Evolutionary conservation across 139 green algal genomes (phyloP), one percentile per base, ranked within the genome.

Genomic region (Desmodesmus armatus): DNA sequence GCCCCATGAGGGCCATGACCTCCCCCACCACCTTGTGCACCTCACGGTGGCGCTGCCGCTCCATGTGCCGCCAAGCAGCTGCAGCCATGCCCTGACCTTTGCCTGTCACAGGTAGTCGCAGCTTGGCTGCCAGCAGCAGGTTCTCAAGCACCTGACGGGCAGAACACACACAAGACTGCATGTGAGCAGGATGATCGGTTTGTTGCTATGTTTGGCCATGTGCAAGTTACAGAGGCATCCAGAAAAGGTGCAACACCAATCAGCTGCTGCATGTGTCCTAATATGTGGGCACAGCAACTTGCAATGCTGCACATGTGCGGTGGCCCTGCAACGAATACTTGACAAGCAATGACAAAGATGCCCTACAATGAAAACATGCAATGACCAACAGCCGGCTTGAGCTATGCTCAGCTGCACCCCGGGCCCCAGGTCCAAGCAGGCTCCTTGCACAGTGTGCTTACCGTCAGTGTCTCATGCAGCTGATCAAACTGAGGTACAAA

Each of bases 401-500:
- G 51, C 2, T 21, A 62, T 62, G 51, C 51, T 29, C 9, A n/a
- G 13, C 7, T 40, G 62, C 62, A 70, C 4, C 23, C 11, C 29
- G 11, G 62, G 7, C 62, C 37, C 7, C 62, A 37, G n/a, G 2
- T 27, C 2, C 7, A 17, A 29, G 51, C 51, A 17, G 27, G 51
- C 27, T 21, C 25, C 25, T 29, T 21, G 25, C 51, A 62, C 51
- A 4, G 51, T 70, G 62, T 19, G 62, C 74, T 53, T 33, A 81
- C 74, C 74, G 74, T 81, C 25, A 81, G 51, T 51, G 49, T 82
- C 23, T 82, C 75, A 72, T 82, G 53, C 39, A 82, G 75, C 35
- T 58, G 75, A 37, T 82, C 75, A 70, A 55, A 71, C 75, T 82
- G 75, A 1, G 75, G 75, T 53, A 82, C 75, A 40, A 82, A 70